Base-by-base conservation (phyloP, 169 alveolate genomes). In the Eimeria necatrix region DNA sequence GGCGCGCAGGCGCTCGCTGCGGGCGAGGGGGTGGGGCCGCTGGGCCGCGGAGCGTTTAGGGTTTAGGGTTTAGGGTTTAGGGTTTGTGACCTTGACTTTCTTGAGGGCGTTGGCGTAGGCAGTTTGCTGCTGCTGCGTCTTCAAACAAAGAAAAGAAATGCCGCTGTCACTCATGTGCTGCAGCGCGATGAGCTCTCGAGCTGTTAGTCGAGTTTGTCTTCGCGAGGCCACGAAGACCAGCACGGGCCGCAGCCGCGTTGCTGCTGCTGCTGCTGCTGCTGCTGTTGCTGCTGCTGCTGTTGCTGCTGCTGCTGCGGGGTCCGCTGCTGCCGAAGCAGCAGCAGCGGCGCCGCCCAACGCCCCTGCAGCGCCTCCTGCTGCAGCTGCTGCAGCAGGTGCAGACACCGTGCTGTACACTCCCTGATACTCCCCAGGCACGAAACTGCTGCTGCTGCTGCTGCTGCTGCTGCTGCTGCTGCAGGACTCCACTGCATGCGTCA, bases 171-270 rank as follows among this genome's bases (percentile, higher is more conserved):
- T 78, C 56, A 88, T 68, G 89, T 48, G 88, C 88, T 87, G 93
- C 90, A 96, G 83, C 2, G 94, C 97, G 18, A 98, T 97, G 22
- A 98, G 87, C 86, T 98, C 99, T 53, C 98, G 96, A 24, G 99
- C 99, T 2, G 99, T 99, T 86, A 99, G 97, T 81, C 99, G 98
- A 14, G 99, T 99, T 96, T 99, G 99, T 87, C 99, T 97, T 96
- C 99, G 97, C 9, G 99, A 98, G 2, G 99, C 98, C 26, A 99
- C 99, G 95, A 99, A 99, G 59, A 99, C 98, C 48, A 99, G 96
- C 64, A 98, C 99, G 4, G 99, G 99, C 61, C 87, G 61, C 10
- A 88, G 85, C 22, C 61, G 48, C 10, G 80, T 26, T 41, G 93
- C 52, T 22, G 93, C 89, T 48, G 89, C 73, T 51, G 64, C 89